A percentile compares a stretch with the other conserved stretches of the same genome.
These are phyloP conservation scores for Plasmodium cynomolgi DNA, from an alignment of 169 alveolate genomes.

Conservation along the genomic window DNA sequence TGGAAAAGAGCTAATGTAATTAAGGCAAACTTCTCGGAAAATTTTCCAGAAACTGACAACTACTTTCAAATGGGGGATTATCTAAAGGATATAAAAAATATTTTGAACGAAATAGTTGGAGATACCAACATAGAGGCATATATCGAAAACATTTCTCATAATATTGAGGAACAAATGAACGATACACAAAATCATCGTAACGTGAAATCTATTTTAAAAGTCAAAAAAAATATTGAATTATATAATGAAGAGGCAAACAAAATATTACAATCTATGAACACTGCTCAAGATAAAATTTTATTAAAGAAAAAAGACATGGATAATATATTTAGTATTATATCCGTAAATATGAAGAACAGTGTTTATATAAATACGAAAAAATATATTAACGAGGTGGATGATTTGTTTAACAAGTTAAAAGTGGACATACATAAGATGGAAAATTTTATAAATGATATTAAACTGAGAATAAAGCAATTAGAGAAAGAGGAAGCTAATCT, in stretches of 20 bases:
- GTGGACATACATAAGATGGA: conserved; percentile 1
- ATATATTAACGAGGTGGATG: conserved; percentile 11
- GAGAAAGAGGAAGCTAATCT: neutral
- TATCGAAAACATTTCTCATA: neutral
- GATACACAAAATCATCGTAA: neutral
- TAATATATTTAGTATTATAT: conserved; percentile 3
- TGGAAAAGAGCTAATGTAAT: neutral
- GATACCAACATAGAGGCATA: neutral
- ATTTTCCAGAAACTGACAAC: neutral
- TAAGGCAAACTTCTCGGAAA: neutral
- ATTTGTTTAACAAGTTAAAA: neutral
- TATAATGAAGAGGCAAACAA: conserved; percentile 4
- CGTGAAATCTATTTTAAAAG: neutral
- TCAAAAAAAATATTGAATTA: neutral
- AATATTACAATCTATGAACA: neutral
- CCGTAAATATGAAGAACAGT: conserved; percentile 6
- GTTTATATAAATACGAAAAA: neutral
- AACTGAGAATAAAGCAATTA: neutral
- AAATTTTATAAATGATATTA: neutral
- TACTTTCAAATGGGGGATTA: neutral
- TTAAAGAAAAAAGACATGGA: conserved; percentile 4
- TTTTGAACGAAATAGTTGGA: neutral
- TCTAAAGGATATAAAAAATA: conserved; percentile 20
- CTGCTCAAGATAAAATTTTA: neutral
- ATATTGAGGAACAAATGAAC: neutral